Percentiles rank a stretch among this genome's conserved stretches.
Evolutionary conservation across 345 rosid species (phyloP).

Genomic region (Sonneratia alba): DNA sequence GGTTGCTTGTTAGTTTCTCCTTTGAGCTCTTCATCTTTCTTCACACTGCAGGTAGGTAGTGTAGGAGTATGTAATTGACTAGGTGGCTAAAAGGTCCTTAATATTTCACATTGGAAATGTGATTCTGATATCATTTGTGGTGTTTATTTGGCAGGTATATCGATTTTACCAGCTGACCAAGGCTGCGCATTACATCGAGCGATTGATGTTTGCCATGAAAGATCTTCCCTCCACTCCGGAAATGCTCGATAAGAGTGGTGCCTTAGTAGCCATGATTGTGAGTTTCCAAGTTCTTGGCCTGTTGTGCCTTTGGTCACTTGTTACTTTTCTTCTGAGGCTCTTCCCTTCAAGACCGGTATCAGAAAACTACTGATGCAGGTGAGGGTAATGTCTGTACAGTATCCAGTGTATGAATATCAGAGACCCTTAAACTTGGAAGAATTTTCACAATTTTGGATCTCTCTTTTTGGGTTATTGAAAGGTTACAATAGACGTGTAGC

Average conservation of each 20-base stretch:
- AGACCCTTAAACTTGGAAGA: background rate
- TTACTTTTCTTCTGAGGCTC: slow-evolving; percentile 69
- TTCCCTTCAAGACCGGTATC: slow-evolving; percentile 81
- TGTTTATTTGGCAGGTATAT: slow-evolving; percentile 46
- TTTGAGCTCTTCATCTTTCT: too few relatives aligned
- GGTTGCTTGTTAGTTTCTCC: background rate
- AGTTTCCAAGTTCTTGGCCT: slow-evolving; percentile 63
- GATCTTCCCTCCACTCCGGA: slow-evolving; percentile 39
- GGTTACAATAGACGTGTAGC: background rate
- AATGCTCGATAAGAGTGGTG: slow-evolving; percentile 42
- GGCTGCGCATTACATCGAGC: slow-evolving; percentile 66
- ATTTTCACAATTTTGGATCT: background rate
- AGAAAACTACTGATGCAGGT: slow-evolving; percentile 44
- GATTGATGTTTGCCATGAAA: slow-evolving; percentile 54
- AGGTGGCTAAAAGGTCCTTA: background rate
- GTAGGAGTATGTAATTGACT: background rate
- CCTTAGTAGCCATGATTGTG: slow-evolving; percentile 53
- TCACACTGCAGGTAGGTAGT: too few relatives aligned
- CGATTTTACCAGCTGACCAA: slow-evolving; percentile 74
- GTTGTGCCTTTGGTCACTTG: slow-evolving; percentile 72
- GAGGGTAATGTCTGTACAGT: background rate
- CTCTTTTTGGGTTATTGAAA: background rate
- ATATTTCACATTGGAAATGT: background rate
- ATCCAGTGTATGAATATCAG: background rate
- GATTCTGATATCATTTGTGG: background rate